Evolutionary conservation across 2,329 filamentous ascomycete genomes (phyloP), one percentile per base, ranked within the genome.

Genomic region (Tolypocladium tropicale): DNA sequence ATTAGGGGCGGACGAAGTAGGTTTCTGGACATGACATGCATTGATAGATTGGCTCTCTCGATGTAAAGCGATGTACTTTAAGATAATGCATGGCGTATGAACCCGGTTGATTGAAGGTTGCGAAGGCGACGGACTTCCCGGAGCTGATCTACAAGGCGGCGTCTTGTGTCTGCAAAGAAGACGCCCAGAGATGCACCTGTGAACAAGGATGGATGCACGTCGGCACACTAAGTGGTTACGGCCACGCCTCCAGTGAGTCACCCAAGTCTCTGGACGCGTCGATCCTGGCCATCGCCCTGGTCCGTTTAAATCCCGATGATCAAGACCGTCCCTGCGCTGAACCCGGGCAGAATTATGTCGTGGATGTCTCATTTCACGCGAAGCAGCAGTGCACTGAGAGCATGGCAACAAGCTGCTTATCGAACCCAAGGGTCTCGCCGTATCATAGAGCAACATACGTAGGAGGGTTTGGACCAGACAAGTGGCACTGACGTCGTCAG

Each of bases 161-260:
- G 51, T 53, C 55, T 53, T 43, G 55, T 23, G 51, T 53, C 55
- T 53, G 52, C 51, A 43, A 30, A 25, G 43, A 6, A 23, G 39
- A 43, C 16, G 28, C 25, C 25, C 23, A 5, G 11, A 25, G 23
- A 33, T 6, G 28, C 36, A 41, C 14, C 25, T 11, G n/a, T 11
- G 37, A 32, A n/a, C 14, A 32, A 21, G 28, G 28, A 34, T 30
- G 28, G 39, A 46, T 36, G 39, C 32, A 46, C 36, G 30, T 14
- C n/a, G 25, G n/a, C 10, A 21, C n/a, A n/a, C n/a, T n/a, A n/a
- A n/a, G n/a, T 30, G 46, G 46, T 32, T 32, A 11, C 28, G 46
- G 46, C 7, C 6, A n/a, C 25, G 28, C 28, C 6, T 32, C 25
- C 14, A 7, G 16, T 49, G 28, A 49, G 46, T 32, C 25, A n/a